Evolutionary conservation across 768 basidiomycete species (phyloP), one percentile per base, ranked within the genome.

Genomic region (Rhodotorula babjevae): DNA sequence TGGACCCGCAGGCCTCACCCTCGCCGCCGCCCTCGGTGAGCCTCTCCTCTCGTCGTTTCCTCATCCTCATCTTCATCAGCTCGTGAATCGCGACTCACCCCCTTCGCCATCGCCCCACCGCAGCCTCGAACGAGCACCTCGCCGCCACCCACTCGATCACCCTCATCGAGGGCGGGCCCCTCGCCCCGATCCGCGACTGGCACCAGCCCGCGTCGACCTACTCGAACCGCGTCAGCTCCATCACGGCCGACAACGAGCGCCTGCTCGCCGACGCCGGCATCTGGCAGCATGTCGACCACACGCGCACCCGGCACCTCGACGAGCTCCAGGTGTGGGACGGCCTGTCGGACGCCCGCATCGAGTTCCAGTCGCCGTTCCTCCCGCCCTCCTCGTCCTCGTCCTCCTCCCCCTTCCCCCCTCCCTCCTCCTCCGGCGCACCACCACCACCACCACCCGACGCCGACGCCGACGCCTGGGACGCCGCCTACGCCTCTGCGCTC

Each of bases 251-350:
- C 15, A 91, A 91, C 2, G 85, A 86, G 67, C 74, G 80, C 0
- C 91, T 91, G 79, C 82, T 94, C 53, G 82, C 86, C 80, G 84
- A 92, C 91, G 89, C 89, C 76, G 92, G 90, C 21, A 88, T 86
- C n/a, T 98, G 94, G 95, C 78, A 84, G 19, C 82, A 89, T 81
- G 85, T 98, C 36, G 89, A 92, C 23, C 78, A 82, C 31, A 75
- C 80, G 21, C 85, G 94, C 40, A 90, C 91, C 3, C 84, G 86
- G 66, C 86, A 88, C 0, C 83, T 98, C 29, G 86, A 90, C 75
- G 87, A 91, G 75, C 92, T 71, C 60, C 70, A 84, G 92, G 88
- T 95, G 21, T 99, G 94, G 95, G 93, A 96, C 79, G 93, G 93
- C 3, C 74, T 93, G 53, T 90, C 91, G 2, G 87, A 88, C 76